Conservation (phyloP, 345 rosid species). For the Theobroma cacao region DNA sequence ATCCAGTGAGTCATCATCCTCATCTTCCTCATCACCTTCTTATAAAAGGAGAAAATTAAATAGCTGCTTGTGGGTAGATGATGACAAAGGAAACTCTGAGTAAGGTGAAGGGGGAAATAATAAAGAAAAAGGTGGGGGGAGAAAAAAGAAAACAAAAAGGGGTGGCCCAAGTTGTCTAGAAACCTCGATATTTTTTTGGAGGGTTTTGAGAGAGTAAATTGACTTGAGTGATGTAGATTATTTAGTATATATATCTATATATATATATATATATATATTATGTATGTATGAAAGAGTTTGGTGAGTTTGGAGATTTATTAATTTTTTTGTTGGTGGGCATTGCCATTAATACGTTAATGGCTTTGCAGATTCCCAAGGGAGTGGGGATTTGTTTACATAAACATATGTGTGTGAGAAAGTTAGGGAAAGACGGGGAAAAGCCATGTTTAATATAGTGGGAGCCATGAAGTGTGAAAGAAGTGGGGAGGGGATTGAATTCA, state of each 20-base stretch:
- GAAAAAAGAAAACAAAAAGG: slow-evolving; percentile 4
- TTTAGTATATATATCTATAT: slow-evolving; percentile 26
- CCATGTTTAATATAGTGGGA: slow-evolving; percentile 24
- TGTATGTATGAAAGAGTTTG: slow-evolving; percentile 35
- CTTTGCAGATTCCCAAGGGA: slow-evolving; percentile 95
- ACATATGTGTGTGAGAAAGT: slow-evolving; percentile 31
- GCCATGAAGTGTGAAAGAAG: slow-evolving; percentile 26
- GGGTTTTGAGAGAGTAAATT: slow-evolving; percentile 38
- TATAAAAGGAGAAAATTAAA: slow-evolving; percentile 73
- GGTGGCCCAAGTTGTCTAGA: slow-evolving; percentile 36
- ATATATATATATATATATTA: slow-evolving; percentile 8
- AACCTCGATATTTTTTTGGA: slow-evolving; percentile 45
- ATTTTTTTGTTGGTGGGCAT: slow-evolving; percentile 44
- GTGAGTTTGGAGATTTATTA: slow-evolving; percentile 38
- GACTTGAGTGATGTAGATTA: slow-evolving; percentile 39
- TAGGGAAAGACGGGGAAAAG: slow-evolving; percentile 15
- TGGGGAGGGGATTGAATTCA: slow-evolving; percentile 38
- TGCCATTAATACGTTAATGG: slow-evolving; percentile 47
- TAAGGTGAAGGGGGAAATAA: slow-evolving; percentile 23
- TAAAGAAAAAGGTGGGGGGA: neutral
- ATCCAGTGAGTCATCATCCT: slow-evolving; percentile 57
- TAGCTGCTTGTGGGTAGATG: slow-evolving; percentile 59
- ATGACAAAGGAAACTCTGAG: slow-evolving; percentile 58
- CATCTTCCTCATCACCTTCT: slow-evolving; percentile 45
- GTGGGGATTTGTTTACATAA: slow-evolving; percentile 32